phyloP scores from a whole-genome alignment of 345 rosid genomes.

The Laguncularia racemosa region DNA sequence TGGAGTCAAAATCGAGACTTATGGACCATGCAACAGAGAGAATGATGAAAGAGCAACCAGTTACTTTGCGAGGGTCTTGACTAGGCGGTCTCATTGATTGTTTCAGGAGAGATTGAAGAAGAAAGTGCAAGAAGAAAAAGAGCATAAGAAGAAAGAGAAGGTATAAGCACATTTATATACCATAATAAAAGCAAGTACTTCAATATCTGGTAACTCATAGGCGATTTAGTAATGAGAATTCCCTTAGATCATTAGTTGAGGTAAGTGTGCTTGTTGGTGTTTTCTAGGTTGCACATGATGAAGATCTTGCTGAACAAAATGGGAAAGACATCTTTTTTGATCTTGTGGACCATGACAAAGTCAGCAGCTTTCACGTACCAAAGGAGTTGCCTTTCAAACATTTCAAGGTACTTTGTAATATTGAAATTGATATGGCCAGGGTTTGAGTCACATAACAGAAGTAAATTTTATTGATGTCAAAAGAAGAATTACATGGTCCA shows the following conservation, averaged over 20 bases:
- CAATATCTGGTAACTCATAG: neutral
- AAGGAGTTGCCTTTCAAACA: conserved; percentile 66
- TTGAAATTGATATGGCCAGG: too few species aligned
- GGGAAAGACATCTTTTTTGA: conserved; percentile 91
- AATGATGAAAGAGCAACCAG: too few species aligned
- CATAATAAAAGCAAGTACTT: conserved; percentile 55
- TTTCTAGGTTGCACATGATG: conserved; percentile 81
- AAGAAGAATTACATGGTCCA: too few species aligned
- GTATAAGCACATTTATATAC: conserved; percentile 93
- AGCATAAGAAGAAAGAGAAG: conserved; percentile 78
- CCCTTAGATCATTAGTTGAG: neutral
- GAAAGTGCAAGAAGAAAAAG: conserved; percentile 96
- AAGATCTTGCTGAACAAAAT: conserved; percentile 75
- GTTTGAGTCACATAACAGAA: too few species aligned
- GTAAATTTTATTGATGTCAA: too few species aligned
- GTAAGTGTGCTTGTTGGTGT: conserved; percentile 8
- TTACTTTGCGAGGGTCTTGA: too few species aligned
- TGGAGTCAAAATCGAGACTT: too few species aligned
- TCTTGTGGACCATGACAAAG: conserved; percentile 96
- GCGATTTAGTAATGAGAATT: neutral
- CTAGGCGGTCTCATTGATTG: neutral
- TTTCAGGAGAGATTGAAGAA: conserved; percentile 82
- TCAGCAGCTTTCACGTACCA: conserved; percentile 78
- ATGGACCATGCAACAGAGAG: too few species aligned
- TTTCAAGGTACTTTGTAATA: conserved; percentile 57